These are phyloP conservation scores for Naganishia antarctica DNA, from an alignment of 768 basidiomycete genomes.

Conservation along the genomic window DNA sequence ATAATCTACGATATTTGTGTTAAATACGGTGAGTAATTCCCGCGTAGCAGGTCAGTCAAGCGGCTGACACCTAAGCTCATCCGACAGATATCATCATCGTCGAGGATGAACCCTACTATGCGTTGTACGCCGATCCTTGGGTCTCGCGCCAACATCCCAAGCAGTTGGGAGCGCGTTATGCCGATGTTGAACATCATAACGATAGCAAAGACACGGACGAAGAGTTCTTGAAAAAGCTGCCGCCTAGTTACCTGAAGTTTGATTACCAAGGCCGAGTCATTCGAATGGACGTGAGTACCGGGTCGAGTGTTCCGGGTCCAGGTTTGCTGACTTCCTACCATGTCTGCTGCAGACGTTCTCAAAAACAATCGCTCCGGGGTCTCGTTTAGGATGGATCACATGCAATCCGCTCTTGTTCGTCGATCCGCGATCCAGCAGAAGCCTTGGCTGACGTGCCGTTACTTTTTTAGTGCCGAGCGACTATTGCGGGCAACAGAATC, in stretches of 20 bases:
- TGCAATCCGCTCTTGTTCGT: constrained; percentile 61
- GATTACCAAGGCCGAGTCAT: constrained; percentile 80
- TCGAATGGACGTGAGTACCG: constrained; percentile 57
- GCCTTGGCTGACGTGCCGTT: too few species aligned
- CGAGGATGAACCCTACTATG: constrained; percentile 80
- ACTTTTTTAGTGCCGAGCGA: constrained; percentile 56
- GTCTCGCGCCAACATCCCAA: constrained; percentile 49
- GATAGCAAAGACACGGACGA: constrained; percentile 50
- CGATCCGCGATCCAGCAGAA: not conserved
- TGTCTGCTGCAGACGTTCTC: constrained; percentile 29
- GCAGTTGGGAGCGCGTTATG: constrained; percentile 9
- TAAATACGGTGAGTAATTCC: constrained; percentile 59
- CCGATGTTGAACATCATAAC: constrained; percentile 20
- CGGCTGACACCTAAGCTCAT: not conserved
- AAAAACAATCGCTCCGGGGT: constrained; percentile 72
- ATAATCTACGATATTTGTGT: constrained; percentile 76
- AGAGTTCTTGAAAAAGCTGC: constrained; percentile 57
- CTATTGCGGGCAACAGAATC: constrained; percentile 67
- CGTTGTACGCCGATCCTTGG: constrained; percentile 63
- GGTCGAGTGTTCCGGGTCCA: too few species aligned
- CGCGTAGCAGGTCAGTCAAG: too few species aligned
- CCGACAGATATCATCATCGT: constrained; percentile 65
- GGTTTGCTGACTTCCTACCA: not conserved
- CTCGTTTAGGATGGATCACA: constrained; percentile 73
- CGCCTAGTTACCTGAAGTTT: constrained; percentile 57